Base-by-base conservation (phyloP, 2,329 filamentous ascomycete species). In the Colletotrichum sp. region DNA sequence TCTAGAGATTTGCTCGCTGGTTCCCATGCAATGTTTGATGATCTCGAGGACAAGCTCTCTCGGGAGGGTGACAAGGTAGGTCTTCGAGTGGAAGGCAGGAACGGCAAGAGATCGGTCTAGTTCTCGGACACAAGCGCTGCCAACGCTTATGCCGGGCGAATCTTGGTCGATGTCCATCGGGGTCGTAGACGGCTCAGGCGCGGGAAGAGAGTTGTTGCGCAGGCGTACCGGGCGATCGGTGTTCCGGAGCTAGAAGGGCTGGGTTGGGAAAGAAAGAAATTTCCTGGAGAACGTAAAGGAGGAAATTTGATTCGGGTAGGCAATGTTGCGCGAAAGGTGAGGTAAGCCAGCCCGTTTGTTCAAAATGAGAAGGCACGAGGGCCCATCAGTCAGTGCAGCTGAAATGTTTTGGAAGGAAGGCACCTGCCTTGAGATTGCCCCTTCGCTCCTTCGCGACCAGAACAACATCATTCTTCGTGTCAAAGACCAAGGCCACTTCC, bases 41-140 rank as follows among this genome's bases (percentile, higher is more conserved):
- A 69, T 61, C 13, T 69, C 36, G 5, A 69, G 28, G 3, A 73
- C 10, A 13, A 73, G 70, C 56, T 73, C 70, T 22, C 16, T 18
- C n/a, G 70, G 70, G 8, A 73, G 30, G 25, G 36, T 55, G 1
- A 69, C 55, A 9, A 62, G 65, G n/a, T 56, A 32, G 8, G n/a
- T 36, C 43, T 5, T 56, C 6, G 58, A 0, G 3, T 12, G 39
- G 18, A 43, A 3, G 18, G 1, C 39, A 22, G 43, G 43, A 22
- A 13, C 0, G n/a, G n/a, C n/a, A 52, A 13, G 10, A 52, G 1
- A 8, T 25, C 2, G 43, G 6, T 52, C n/a, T 52, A 12, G 0
- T 22, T 22, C n/a, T 8, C 12, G 12, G 1, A 22, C 6, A 52
- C 10, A 52, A 1, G 43, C 43, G 43, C n/a, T 52, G 6, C 43